Conservation (phyloP, 2,329 filamentous ascomycete species). For the Golovinomyces cichoracearum region DNA sequence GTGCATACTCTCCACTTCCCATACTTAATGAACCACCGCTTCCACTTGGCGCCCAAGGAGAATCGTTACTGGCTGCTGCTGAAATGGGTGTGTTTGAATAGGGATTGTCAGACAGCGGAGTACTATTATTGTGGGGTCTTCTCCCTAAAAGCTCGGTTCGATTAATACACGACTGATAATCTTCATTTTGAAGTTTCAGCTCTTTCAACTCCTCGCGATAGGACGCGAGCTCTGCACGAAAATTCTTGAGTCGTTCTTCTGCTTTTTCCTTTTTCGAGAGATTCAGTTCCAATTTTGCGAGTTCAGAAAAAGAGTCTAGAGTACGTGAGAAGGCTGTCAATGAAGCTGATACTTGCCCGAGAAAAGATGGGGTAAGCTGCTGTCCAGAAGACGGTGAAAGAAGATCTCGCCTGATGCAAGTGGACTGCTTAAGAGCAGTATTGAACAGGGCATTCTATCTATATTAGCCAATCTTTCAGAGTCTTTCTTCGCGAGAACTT, state of each 20-base stretch:
- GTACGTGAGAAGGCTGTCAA: slow-evolving; percentile 63
- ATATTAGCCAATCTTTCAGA: background rate
- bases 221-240: slow-evolving; percentile 55
- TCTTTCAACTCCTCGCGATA: slow-evolving; percentile 55
- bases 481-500: too few species aligned
- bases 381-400: slow-evolving; percentile 37
- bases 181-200: slow-evolving; percentile 53
- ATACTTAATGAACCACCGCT: slow-evolving; percentile 16
- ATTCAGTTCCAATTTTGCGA: slow-evolving; percentile 72
- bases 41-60: slow-evolving; percentile 13
- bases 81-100: slow-evolving; percentile 36
- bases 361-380: slow-evolving; percentile 31
- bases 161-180: slow-evolving; percentile 37
- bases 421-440: slow-evolving; percentile 60
- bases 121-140: slow-evolving; percentile 45
- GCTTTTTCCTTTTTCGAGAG: slow-evolving; percentile 81
- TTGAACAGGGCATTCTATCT: slow-evolving; percentile 64
- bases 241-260: slow-evolving; percentile 58
- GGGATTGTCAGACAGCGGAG: slow-evolving; percentile 60
- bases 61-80: slow-evolving; percentile 5
- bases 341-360: slow-evolving; percentile 52
- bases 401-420: slow-evolving; percentile 51
- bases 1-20: slow-evolving; percentile 34
- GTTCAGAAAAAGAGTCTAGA: slow-evolving; percentile 68
- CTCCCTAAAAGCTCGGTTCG: slow-evolving; percentile 64